phyloP scores from a whole-genome alignment of 768 basidiomycete species.

The Suillus clintonianus region DNA sequence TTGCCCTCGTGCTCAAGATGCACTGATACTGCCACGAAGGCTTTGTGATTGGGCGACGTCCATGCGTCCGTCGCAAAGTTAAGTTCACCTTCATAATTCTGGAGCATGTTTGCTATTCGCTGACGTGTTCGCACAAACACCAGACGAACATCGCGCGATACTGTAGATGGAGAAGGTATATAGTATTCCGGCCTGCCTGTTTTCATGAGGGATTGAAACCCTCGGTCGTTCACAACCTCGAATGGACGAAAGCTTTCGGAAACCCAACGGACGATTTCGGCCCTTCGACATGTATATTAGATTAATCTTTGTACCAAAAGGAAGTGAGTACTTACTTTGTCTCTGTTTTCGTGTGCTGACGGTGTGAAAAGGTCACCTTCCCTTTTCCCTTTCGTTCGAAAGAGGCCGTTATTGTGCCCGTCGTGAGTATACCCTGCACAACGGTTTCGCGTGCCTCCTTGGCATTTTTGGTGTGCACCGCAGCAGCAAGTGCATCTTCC shows the following conservation, averaged over 20 bases:
- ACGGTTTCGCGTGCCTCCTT: conserved; percentile 3
- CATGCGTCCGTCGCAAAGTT: conserved; percentile 29
- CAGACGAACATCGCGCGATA: conserved; percentile 31
- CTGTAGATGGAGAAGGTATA: conserved; percentile 34
- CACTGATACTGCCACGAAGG: conserved; percentile 20
- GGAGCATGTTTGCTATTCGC: conserved; percentile 30
- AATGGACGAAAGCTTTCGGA: conserved; percentile 34
- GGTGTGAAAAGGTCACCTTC: conserved; percentile 33
- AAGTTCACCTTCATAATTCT: conserved; percentile 23
- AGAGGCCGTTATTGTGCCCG: conserved; percentile 20
- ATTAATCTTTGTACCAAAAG: too few species aligned
- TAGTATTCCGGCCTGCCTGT: conserved; percentile 25
- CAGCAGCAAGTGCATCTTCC: conserved; percentile 21
- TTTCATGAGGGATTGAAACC: conserved; percentile 33
- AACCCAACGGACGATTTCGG: conserved; percentile 38
- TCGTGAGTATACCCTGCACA: too few species aligned
- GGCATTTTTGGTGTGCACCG: neutral
- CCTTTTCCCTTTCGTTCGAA: conserved; percentile 31
- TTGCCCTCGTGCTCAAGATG: conserved; percentile 20
- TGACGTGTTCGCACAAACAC: conserved; percentile 26
- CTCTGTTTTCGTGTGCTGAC: conserved; percentile 18
- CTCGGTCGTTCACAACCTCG: conserved; percentile 35
- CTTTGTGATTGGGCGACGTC: conserved; percentile 30
- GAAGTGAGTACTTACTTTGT: conserved; percentile 13
- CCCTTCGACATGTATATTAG: conserved; percentile 13